Evolutionary conservation across 2,329 filamentous ascomycete species (phyloP), one percentile per base, ranked within the genome.

Genomic region (Cordyceps militaris): DNA sequence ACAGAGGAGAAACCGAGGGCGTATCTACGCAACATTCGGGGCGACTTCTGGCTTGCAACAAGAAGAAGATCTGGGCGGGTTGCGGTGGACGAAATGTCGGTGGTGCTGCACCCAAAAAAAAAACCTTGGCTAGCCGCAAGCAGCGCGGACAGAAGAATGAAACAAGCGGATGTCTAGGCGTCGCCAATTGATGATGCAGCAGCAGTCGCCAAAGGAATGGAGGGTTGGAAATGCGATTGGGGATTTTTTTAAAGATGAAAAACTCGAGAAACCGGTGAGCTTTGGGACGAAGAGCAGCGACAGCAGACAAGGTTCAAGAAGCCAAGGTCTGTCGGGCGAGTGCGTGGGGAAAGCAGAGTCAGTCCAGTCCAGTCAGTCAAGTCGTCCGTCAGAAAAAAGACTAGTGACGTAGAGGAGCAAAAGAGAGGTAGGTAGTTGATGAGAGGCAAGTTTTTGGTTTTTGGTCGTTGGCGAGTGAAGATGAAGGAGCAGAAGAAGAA

Each of bases 1-100:
- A 70, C 74, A 71, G 72, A 77, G 69, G 73, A 77, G 71, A 76
- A 83, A 68, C 84, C 82, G 75, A 77, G 74, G 65, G 74, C 74
- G 74, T 77, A 77, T 66, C 75, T 71, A 70, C 74, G 74, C 66
- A 76, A 73, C 74, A 77, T 77, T 32, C 43, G 19, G 52, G 23
- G 51, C 38, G 30, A 28, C 14, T 40, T 5, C 6, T 28, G 30
- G 30, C 30, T 32, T 32, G n/a, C n/a, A n/a, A n/a, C n/a, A n/a
- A n/a, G n/a, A n/a, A n/a, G n/a, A n/a, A n/a, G n/a, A n/a, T 11
- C 36, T 36, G 23, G 7, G 36, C 24, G 36, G 30, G 16, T 52
- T 52, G n/a, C n/a, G n/a, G n/a, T n/a, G n/a, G n/a, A n/a, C n/a
- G n/a, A n/a, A n/a, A n/a, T n/a, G n/a, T n/a, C n/a, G n/a, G n/a